Percentiles rank a stretch among this genome's conserved stretches.
These are phyloP conservation scores for Penicillium coprophilum DNA, from an alignment of 495 filamentous ascomycete species.

Conservation along the genomic window DNA sequence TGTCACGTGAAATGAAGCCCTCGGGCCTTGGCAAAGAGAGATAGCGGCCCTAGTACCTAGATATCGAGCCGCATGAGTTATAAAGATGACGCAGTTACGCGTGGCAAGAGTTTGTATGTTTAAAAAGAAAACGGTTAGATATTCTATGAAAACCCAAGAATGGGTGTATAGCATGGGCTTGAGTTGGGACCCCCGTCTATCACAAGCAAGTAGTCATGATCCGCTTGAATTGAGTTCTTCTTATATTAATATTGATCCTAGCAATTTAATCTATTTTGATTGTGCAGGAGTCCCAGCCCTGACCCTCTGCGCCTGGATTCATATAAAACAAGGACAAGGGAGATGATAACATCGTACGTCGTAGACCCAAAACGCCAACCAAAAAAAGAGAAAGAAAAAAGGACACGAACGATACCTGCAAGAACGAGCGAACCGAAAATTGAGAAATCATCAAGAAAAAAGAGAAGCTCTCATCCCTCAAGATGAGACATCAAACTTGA, in stretches of 20 bases:
- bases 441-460: constrained; percentile 5
- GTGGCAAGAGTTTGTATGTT: not conserved
- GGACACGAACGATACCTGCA: constrained; percentile 10
- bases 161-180: not conserved
- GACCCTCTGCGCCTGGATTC: constrained; percentile 22
- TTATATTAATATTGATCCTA: constrained; percentile 29
- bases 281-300: constrained; percentile 25
- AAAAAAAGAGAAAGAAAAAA: constrained; percentile 16
- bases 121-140: not conserved
- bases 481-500: not conserved
- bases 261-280: constrained; percentile 36
- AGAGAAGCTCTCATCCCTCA: not conserved
- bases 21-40: constrained; percentile 5
- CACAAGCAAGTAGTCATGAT: not conserved
- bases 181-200: too few relatives aligned
- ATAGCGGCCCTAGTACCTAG: not conserved
- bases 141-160: not conserved
- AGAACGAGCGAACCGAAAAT: constrained; percentile 11
- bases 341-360: constrained; percentile 28
- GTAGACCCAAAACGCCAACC: constrained; percentile 30
- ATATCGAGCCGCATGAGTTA: not conserved
- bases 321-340: constrained; percentile 29
- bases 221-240: constrained; percentile 1
- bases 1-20: constrained; percentile 2
- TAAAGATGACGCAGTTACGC: not conserved